Evolutionary conservation across 352 stramenopile genomes (phyloP).

Genomic region (Phytophthora nicotianae): DNA sequence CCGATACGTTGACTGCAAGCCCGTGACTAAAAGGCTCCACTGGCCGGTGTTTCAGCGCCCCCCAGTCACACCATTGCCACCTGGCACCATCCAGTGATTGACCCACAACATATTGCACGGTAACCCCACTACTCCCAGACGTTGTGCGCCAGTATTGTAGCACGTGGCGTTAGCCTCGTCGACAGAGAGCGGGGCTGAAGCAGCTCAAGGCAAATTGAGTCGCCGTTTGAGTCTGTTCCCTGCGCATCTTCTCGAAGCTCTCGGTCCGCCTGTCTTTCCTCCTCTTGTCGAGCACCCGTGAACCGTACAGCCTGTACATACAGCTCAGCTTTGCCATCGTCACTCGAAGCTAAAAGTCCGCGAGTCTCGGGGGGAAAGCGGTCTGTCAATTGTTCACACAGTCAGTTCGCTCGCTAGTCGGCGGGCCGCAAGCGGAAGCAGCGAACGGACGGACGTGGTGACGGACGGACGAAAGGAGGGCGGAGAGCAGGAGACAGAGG

Average conservation of each 20-base stretch:
- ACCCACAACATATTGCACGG: slow-evolving; percentile 1
- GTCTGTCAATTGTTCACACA: slow-evolving; percentile 10
- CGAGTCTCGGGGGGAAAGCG: slow-evolving; percentile 24
- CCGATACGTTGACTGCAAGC: background rate
- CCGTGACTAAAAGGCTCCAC: background rate
- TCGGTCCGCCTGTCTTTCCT: slow-evolving; percentile 29
- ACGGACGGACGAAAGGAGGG: slow-evolving; percentile 6
- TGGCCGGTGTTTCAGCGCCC: background rate
- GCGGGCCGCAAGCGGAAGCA: slow-evolving; percentile 17
- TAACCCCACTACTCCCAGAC: background rate
- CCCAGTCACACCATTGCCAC: slow-evolving; percentile 4
- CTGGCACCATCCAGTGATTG: slow-evolving; percentile 10
- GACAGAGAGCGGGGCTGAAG: slow-evolving; percentile 1
- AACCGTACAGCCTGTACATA: slow-evolving; percentile 31
- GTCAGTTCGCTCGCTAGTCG: slow-evolving; percentile 36
- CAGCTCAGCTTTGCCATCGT: slow-evolving; percentile 4
- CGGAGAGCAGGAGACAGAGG: slow-evolving; percentile 2
- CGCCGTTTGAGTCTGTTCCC: slow-evolving; percentile 3
- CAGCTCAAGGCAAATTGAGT: background rate
- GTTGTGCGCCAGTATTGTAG: background rate
- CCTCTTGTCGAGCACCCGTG: slow-evolving; percentile 4
- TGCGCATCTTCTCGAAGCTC: slow-evolving; percentile 38
- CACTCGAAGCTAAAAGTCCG: slow-evolving; percentile 11
- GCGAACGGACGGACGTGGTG: slow-evolving; percentile 1
- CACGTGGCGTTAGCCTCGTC: slow-evolving; percentile 9